Percentiles rank a stretch among this genome's conserved stretches.
Evolutionary conservation across 805 yeast genomes (phyloP).

Genomic region (Yarrowia osloensis): DNA sequence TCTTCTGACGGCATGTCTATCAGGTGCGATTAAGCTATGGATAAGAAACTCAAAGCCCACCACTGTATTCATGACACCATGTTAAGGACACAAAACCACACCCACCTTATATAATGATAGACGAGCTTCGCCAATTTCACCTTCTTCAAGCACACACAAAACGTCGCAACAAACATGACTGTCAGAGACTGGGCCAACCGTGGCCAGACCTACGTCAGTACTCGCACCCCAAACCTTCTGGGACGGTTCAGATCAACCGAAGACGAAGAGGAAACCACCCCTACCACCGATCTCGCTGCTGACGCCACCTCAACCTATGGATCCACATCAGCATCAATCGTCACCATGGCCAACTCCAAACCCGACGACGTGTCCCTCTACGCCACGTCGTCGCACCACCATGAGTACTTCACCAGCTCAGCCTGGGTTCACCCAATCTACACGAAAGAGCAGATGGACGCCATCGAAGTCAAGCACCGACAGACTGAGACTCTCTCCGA

Average conservation of each 20-base stretch:
- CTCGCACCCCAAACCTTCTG: constrained; percentile 5
- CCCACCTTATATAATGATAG: neutral
- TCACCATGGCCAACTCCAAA: constrained; percentile 18
- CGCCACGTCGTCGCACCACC: constrained; percentile 3
- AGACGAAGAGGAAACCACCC: neutral
- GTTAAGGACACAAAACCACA: constrained; percentile 1
- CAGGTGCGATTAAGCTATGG: neutral
- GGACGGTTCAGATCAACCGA: constrained; percentile 2
- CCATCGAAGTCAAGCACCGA: constrained; percentile 55
- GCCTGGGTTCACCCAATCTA: constrained; percentile 51
- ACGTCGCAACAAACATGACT: neutral
- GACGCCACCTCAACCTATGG: neutral
- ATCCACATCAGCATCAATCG: neutral
- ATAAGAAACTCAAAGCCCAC: constrained; percentile 1
- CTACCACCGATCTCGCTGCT: neutral
- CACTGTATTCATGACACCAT: neutral
- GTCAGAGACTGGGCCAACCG: constrained; percentile 20
- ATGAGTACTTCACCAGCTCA: constrained; percentile 31
- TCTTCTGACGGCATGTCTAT: neutral
- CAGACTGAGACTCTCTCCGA: constrained; percentile 44
- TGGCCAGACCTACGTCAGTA: neutral
- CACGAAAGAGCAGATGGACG: constrained; percentile 45
- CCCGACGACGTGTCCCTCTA: constrained; percentile 19
- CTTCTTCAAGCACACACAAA: neutral
- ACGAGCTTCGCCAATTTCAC: neutral